These are phyloP conservation scores for Tubosaeta sp. DNA, from an alignment of 768 basidiomycete genomes.

Conservation along the genomic window DNA sequence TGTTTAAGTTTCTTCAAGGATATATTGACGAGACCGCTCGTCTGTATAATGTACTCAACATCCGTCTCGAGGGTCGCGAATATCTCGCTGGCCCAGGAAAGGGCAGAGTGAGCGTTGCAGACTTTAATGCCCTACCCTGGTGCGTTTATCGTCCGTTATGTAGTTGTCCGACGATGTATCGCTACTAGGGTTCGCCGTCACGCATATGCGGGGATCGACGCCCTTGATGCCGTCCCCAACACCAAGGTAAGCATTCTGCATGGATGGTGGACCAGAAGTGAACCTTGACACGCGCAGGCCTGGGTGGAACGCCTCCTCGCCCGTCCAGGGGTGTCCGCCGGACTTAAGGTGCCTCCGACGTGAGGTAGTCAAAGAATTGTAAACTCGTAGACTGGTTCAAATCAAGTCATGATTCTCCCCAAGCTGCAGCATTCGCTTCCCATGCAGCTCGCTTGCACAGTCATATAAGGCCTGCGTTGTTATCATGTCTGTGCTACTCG, in stretches of 20 bases:
- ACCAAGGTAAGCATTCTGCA: constrained; percentile 41
- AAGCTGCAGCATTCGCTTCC: too few relatives aligned
- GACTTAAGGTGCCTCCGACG: constrained; percentile 14
- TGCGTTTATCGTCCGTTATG: constrained; percentile 20
- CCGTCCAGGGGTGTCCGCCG: constrained; percentile 23
- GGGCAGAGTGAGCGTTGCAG: constrained; percentile 68
- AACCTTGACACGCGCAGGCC: constrained; percentile 13
- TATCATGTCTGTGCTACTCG: too few relatives aligned
- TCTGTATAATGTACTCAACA: constrained; percentile 79
- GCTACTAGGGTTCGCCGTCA: constrained; percentile 51
- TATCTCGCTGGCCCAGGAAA: constrained; percentile 74
- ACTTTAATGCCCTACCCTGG: constrained; percentile 68
- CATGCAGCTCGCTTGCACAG: too few relatives aligned
- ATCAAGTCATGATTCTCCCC: too few relatives aligned
- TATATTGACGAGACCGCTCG: constrained; percentile 80
- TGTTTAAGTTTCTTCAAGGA: constrained; percentile 39
- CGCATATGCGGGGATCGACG: constrained; percentile 46
- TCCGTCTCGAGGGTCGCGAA: constrained; percentile 67
- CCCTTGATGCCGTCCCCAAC: constrained; percentile 59
- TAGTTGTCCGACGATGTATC: neutral
- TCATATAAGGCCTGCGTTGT: too few relatives aligned
- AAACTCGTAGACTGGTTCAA: neutral
- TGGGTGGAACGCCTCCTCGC: constrained; percentile 28
- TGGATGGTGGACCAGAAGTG: too few relatives aligned
- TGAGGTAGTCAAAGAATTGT: neutral